phyloP scores from a whole-genome alignment of 768 basidiomycete genomes.

The Austroboletus festivus region DNA sequence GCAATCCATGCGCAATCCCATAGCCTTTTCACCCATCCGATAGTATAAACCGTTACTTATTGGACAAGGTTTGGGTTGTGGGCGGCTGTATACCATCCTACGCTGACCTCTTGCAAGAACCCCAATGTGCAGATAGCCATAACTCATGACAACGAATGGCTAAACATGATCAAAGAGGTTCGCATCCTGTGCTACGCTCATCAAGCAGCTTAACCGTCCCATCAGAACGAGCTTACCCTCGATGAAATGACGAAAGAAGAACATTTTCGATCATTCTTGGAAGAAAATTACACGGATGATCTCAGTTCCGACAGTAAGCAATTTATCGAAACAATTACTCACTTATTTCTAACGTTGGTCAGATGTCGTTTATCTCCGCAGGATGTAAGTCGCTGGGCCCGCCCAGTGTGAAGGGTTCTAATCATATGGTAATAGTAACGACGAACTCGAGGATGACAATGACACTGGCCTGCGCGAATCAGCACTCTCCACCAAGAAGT shows the following conservation, averaged over 20 bases:
- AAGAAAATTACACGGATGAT: neutral
- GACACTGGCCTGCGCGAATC: no score
- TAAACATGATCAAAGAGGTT: constrained; percentile 4
- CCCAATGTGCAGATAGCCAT: neutral
- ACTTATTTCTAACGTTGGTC: neutral
- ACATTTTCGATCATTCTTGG: neutral
- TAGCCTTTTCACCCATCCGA: constrained; percentile 9
- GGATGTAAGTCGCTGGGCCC: neutral
- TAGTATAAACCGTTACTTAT: constrained; percentile 4
- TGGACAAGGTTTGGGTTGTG: constrained; percentile 3
- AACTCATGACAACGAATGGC: constrained; percentile 11
- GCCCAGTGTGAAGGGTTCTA: no score
- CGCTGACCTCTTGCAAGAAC: neutral
- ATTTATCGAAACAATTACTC: neutral
- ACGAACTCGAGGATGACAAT: no score
- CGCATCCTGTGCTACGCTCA: neutral
- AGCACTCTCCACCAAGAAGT: no score
- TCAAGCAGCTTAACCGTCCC: no score
- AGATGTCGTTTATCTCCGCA: neutral
- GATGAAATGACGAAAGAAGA: neutral
- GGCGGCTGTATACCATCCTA: neutral
- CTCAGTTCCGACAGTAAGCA: neutral
- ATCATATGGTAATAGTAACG: no score
- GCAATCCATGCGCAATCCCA: no score
- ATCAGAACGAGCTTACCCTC: neutral